Percentiles rank a stretch among this genome's conserved stretches.
These are phyloP conservation scores for Aspergillus floridensis DNA, from an alignment of 2,329 filamentous ascomycete species.

Conservation along the genomic window DNA sequence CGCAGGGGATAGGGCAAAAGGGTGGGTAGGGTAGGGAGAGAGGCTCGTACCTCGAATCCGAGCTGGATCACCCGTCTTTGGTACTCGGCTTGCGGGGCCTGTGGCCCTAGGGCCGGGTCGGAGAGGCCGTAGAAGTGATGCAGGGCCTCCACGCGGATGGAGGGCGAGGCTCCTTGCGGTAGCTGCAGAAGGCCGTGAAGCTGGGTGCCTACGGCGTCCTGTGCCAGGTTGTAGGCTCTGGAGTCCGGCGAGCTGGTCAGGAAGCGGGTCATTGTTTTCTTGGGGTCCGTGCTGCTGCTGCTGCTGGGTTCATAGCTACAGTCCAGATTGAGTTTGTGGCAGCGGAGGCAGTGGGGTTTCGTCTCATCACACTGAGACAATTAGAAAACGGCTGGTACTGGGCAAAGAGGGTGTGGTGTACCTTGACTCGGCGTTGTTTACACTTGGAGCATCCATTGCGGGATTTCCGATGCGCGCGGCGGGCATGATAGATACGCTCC, in stretches of 20 bases:
- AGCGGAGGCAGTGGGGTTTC: constrained; percentile 32
- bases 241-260: constrained; percentile 15
- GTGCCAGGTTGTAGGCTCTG: constrained; percentile 20
- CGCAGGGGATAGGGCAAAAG: not conserved
- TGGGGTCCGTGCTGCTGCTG: not conserved
- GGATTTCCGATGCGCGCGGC: constrained; percentile 36
- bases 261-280: constrained; percentile 3
- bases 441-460: constrained; percentile 34
- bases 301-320: constrained; percentile 27
- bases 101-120: constrained; percentile 14
- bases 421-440: constrained; percentile 37
- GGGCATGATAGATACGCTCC: constrained; percentile 27
- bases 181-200: constrained; percentile 26
- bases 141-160: constrained; percentile 22
- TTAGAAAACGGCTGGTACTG: not conserved
- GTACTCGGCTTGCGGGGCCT: constrained; percentile 18
- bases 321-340: constrained; percentile 29
- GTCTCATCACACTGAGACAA: constrained; percentile 33
- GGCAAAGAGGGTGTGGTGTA: constrained; percentile 10
- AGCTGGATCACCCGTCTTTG: constrained; percentile 27
- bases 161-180: not conserved
- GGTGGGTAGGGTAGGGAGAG: not conserved
- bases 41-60: constrained; percentile 30
- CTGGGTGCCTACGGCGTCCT: constrained; percentile 20
- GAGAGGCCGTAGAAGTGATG: constrained; percentile 28